Evolutionary conservation across 768 basidiomycete genomes (phyloP).

Genomic region (Collybiopsis luxurians): DNA sequence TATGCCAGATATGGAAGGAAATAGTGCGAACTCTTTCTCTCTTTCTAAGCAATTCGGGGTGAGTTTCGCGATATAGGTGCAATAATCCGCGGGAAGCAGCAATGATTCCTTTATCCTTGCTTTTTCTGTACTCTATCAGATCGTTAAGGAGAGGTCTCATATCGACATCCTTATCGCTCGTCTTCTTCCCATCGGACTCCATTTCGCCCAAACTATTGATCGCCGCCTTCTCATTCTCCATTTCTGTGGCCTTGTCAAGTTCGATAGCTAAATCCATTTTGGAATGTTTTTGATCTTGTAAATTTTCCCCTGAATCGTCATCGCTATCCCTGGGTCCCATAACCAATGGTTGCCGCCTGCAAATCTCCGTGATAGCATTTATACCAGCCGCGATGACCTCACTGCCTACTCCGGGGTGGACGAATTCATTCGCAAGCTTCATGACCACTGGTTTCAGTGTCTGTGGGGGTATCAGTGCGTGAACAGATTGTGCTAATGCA

Average conservation of each 20-base stretch:
- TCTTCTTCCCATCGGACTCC: neutral
- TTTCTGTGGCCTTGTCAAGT: neutral
- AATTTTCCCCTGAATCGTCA: conserved; percentile 50
- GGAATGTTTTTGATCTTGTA: neutral
- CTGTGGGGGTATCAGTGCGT: conserved; percentile 94
- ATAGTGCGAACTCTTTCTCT: conserved; percentile 67
- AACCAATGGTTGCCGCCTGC: conserved; percentile 90
- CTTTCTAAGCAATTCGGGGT: conserved; percentile 87
- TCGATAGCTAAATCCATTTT: neutral
- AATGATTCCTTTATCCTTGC: conserved; percentile 89
- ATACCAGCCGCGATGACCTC: conserved; percentile 97
- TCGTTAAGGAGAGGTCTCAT: conserved; percentile 63
- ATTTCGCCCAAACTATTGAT: neutral
- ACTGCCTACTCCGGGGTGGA: conserved; percentile 94
- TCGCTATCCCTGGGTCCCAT: conserved; percentile 43
- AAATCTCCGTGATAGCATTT: conserved; percentile 94
- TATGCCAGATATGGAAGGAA: neutral
- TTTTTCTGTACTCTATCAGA: conserved; percentile 92
- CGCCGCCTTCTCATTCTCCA: neutral
- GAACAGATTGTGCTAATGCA: conserved; percentile 90
- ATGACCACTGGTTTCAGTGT: conserved; percentile 83
- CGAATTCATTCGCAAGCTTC: conserved; percentile 93
- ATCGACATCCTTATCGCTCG: conserved; percentile 4
- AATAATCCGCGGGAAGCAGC: conserved; percentile 86
- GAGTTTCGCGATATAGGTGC: conserved; percentile 92